Conservation (phyloP, 2,329 filamentous ascomycete species). For the Biscogniauxia mediterranea region DNA sequence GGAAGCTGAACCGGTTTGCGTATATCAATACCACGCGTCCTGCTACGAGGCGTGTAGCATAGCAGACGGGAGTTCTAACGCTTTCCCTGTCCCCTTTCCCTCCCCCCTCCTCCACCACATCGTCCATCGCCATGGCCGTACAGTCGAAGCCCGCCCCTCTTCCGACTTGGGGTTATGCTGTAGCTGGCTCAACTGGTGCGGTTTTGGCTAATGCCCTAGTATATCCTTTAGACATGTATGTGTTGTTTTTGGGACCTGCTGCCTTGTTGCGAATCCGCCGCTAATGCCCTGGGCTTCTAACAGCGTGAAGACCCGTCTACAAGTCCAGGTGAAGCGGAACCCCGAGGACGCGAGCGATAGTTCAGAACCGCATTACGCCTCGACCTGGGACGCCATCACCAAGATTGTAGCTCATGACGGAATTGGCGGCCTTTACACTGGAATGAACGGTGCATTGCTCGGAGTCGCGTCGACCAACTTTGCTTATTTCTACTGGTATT, state of each 20-base stretch:
- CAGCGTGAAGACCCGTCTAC: constrained; percentile 93
- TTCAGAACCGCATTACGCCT: constrained; percentile 73
- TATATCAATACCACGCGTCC: background rate
- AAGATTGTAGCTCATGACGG: constrained; percentile 84
- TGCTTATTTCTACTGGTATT: constrained; percentile 99
- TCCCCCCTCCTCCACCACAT: constrained; percentile 1
- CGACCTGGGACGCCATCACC: constrained; percentile 81
- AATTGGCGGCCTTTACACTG: constrained; percentile 78
- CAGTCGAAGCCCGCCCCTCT: constrained; percentile 67
- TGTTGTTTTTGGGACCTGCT: constrained; percentile 16
- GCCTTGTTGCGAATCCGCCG: constrained; percentile 1
- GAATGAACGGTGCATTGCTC: constrained; percentile 80
- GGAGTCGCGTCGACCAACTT: constrained; percentile 98
- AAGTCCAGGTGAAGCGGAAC: constrained; percentile 81
- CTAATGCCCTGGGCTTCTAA: constrained; percentile 12
- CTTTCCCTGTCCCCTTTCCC: background rate
- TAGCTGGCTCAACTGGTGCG: constrained; percentile 89
- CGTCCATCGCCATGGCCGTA: constrained; percentile 42
- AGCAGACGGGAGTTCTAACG: background rate
- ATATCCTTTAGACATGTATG: constrained; percentile 95
- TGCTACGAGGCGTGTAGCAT: background rate
- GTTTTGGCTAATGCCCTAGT: constrained; percentile 93
- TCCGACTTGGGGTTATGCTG: constrained; percentile 88
- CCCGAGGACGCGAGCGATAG: constrained; percentile 42
- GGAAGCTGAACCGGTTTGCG: background rate